phyloP scores from a whole-genome alignment of 805 yeast genomes.

The Yarrowia sp. region DNA sequence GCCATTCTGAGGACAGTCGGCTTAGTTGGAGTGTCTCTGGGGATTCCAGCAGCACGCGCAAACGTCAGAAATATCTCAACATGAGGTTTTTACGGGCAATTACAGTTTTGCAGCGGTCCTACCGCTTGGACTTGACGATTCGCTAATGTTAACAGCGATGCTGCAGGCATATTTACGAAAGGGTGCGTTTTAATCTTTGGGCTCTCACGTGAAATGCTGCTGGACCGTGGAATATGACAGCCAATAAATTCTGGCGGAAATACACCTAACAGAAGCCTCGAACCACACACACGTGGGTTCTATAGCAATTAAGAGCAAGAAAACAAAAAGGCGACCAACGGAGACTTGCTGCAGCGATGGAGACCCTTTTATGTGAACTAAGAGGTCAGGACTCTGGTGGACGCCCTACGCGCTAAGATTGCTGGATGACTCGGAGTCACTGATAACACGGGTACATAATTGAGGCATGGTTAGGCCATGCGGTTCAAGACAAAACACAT shows the following conservation, averaged over 20 bases:
- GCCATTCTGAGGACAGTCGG: no score
- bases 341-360: background rate
- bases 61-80: no score
- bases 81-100: background rate
- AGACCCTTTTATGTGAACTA: background rate
- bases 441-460: background rate
- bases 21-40: no score
- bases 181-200: background rate
- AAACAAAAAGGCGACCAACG: background rate
- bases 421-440: constrained; percentile 21
- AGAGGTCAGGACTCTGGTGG: no score
- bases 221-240: background rate
- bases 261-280: background rate
- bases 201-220: constrained; percentile 13
- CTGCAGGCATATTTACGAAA: constrained; percentile 13
- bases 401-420: constrained; percentile 1
- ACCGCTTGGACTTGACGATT: background rate
- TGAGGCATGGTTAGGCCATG: background rate
- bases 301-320: no score
- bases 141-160: constrained; percentile 18
- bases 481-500: constrained; percentile 1
- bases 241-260: background rate
- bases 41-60: no score
- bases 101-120: background rate
- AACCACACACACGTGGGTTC: background rate